Evolutionary conservation across 2,329 filamentous ascomycete species (phyloP).

Genomic region (Aspergillus melleus): DNA sequence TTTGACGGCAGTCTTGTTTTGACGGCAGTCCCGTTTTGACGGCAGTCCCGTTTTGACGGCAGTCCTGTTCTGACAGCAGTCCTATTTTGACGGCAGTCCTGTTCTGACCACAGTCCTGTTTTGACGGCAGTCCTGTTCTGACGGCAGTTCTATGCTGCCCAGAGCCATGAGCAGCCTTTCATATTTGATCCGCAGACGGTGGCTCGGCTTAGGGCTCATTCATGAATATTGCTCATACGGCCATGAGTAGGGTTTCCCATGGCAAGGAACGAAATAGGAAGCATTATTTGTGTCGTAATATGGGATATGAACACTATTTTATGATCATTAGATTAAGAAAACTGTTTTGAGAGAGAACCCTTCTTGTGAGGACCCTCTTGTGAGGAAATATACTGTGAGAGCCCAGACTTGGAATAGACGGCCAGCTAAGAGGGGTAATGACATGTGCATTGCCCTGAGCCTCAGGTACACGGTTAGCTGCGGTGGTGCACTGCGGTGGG

Average conservation of each 20-base stretch:
- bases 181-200: neutral
- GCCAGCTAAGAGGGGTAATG: neutral
- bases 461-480: neutral
- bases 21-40: neutral
- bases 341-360: neutral
- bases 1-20: neutral
- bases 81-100: neutral
- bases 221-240: neutral
- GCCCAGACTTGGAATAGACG: neutral
- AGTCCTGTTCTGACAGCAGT: neutral
- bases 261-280: neutral
- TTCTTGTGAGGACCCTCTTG: neutral
- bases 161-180: constrained; percentile 1
- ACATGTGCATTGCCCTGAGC: neutral
- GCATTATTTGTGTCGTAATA: neutral
- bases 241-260: neutral
- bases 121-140: neutral
- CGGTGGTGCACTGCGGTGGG: neutral
- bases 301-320: neutral
- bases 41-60: neutral
- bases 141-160: neutral
- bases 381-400: neutral
- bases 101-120: neutral
- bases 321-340: neutral
- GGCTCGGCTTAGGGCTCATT: neutral